phyloP scores from a whole-genome alignment of 225 moss, liverwort and hornwort genomes.

The Physcomitrium patens region DNA sequence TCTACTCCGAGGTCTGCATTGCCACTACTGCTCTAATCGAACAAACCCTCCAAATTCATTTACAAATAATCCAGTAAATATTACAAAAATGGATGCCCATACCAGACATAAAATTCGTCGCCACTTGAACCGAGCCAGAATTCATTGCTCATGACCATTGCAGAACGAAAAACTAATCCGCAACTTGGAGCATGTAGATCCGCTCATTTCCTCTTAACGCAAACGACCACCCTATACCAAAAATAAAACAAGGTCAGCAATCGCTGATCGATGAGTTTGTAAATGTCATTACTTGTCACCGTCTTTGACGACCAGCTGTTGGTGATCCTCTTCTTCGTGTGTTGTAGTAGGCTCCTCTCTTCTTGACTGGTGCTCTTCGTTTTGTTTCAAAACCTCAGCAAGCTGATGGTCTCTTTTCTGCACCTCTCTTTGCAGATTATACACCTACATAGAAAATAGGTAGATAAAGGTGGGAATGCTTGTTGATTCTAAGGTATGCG shows the following conservation, averaged over 20 bases:
- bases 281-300: conserved; percentile 26
- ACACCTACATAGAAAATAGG: conserved; percentile 52
- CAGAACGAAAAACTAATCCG: neutral
- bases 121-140: neutral
- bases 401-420: conserved; percentile 67
- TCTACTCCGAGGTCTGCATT: too few relatives aligned
- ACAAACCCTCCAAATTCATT: too few relatives aligned
- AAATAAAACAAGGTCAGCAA: neutral
- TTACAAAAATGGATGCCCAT: neutral
- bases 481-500: neutral
- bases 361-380: conserved; percentile 50
- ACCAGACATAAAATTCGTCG: neutral
- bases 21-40: too few relatives aligned
- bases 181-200: neutral
- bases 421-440: conserved; percentile 64
- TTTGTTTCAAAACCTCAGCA: conserved; percentile 57
- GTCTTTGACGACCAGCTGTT: conserved; percentile 46
- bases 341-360: conserved; percentile 45
- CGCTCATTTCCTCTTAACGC: neutral
- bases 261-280: neutral
- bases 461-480: conserved; percentile 16
- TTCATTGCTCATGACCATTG: too few relatives aligned
- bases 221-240: neutral
- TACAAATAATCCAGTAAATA: neutral
- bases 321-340: conserved; percentile 43